These are phyloP conservation scores for Starmera dryadoides DNA, from an alignment of 805 yeast species.

Conservation along the genomic window DNA sequence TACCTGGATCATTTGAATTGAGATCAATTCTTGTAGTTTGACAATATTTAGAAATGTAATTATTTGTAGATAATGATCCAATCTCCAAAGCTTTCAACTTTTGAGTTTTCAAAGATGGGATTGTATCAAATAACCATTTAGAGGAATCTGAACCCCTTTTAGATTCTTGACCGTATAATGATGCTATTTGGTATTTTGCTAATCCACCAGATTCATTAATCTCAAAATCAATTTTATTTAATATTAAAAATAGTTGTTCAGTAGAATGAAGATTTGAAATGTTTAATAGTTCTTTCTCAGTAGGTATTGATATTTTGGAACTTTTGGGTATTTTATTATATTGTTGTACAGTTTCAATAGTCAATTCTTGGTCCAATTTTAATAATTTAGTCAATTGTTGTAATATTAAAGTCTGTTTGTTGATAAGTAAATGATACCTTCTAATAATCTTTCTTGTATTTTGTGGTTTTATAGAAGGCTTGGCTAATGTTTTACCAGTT, in stretches of 20 bases:
- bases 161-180: constrained; percentile 72
- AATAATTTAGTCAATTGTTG: constrained; percentile 19
- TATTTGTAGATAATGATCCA: constrained; percentile 69
- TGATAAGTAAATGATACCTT: constrained; percentile 65
- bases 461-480: constrained; percentile 56
- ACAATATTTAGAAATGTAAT: constrained; percentile 44
- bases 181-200: constrained; percentile 75
- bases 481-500: constrained; percentile 22
- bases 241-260: constrained; percentile 16
- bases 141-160: constrained; percentile 92
- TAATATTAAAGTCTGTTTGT: constrained; percentile 39
- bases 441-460: constrained; percentile 72
- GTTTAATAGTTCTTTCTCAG: constrained; percentile 11
- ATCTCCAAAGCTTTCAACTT: constrained; percentile 58
- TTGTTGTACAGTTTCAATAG: no score
- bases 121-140: constrained; percentile 69
- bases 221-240: constrained; percentile 57
- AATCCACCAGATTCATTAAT: constrained; percentile 67
- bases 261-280: constrained; percentile 7
- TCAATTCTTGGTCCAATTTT: no score
- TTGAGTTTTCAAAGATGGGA: constrained; percentile 27
- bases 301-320: constrained; percentile 6
- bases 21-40: constrained; percentile 60
- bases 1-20: constrained; percentile 68
- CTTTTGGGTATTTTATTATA: no score